A percentile compares a stretch with the other conserved stretches of the same genome.
Evolutionary conservation across 1,284 basidiomycete genomes (phyloP).

Genomic region (Entoloma clypeatum): DNA sequence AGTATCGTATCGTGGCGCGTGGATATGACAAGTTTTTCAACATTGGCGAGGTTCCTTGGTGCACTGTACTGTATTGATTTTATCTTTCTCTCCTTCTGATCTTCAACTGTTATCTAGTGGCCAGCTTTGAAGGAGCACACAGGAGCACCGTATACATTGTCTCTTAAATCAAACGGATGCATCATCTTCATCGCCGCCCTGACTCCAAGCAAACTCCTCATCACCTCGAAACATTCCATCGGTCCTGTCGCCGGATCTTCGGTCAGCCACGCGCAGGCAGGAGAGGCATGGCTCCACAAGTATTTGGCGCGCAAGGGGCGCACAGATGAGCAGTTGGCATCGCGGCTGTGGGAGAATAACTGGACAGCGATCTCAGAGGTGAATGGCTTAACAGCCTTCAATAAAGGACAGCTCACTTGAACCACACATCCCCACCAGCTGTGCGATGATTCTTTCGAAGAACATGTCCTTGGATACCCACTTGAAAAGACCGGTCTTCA

Average conservation of each 20-base stretch:
- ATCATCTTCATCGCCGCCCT: slow-evolving; percentile 96
- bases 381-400: slow-evolving; percentile 16
- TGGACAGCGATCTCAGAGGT: slow-evolving; percentile 93
- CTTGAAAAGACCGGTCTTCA: slow-evolving; percentile 87
- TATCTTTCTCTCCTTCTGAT: slow-evolving; percentile 3
- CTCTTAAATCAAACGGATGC: slow-evolving; percentile 96
- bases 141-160: slow-evolving; percentile 79
- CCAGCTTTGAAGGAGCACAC: slow-evolving; percentile 69
- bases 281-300: slow-evolving; percentile 78
- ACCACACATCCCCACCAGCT: slow-evolving; percentile 42
- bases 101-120: slow-evolving; percentile 57
- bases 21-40: slow-evolving; percentile 99
- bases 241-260: slow-evolving; percentile 43
- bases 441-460: slow-evolving; percentile 97
- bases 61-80: slow-evolving; percentile 57
- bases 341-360: slow-evolving; percentile 75
- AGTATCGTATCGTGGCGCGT: slow-evolving; percentile 78
- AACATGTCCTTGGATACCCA: slow-evolving; percentile 89
- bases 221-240: slow-evolving; percentile 91
- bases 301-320: slow-evolving; percentile 67
- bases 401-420: neutral
- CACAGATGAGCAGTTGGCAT: slow-evolving; percentile 74
- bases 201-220: slow-evolving; percentile 68
- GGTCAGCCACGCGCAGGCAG: slow-evolving; percentile 72
- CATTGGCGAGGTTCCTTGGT: slow-evolving; percentile 94